These are phyloP conservation scores for Crithidia acanthocephali DNA, from an alignment of 208 protist genomes.

Conservation along the genomic window DNA sequence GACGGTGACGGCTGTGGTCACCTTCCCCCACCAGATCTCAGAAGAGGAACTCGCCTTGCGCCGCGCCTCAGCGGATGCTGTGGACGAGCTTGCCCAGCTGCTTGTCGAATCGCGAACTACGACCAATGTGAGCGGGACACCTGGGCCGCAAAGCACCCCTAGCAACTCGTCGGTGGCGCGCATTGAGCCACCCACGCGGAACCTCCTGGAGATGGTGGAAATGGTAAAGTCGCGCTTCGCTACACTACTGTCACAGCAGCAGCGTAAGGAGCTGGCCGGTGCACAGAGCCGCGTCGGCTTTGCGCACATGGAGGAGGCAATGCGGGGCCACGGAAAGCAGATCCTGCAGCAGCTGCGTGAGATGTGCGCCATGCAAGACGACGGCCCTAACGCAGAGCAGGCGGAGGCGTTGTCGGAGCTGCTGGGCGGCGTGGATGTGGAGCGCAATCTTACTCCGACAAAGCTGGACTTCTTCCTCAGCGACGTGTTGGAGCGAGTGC, in stretches of 20 bases:
- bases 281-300: slow-evolving; percentile 48
- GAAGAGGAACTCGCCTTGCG: slow-evolving; percentile 34
- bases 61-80: slow-evolving; percentile 27
- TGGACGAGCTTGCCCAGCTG: slow-evolving; percentile 80
- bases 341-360: slow-evolving; percentile 51
- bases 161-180: slow-evolving; percentile 22
- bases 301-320: slow-evolving; percentile 49
- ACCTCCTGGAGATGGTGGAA: slow-evolving; percentile 70
- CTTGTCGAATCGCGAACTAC: slow-evolving; percentile 31
- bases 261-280: slow-evolving; percentile 53
- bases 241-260: slow-evolving; percentile 53
- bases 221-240: slow-evolving; percentile 59
- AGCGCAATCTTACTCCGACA: slow-evolving; percentile 21
- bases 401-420: slow-evolving; percentile 20
- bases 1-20: slow-evolving; percentile 39
- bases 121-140: slow-evolving; percentile 9
- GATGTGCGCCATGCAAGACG: slow-evolving; percentile 32
- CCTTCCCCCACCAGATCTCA: slow-evolving; percentile 38
- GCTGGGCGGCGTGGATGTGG: slow-evolving; percentile 18
- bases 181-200: slow-evolving; percentile 62
- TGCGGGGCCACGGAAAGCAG: slow-evolving; percentile 41
- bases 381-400: neutral
- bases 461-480: slow-evolving; percentile 49
- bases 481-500: slow-evolving; percentile 61
- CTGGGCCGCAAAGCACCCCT: neutral